phyloP scores from a whole-genome alignment of 257 asterid genomes.

The Linderniella brevidens region DNA sequence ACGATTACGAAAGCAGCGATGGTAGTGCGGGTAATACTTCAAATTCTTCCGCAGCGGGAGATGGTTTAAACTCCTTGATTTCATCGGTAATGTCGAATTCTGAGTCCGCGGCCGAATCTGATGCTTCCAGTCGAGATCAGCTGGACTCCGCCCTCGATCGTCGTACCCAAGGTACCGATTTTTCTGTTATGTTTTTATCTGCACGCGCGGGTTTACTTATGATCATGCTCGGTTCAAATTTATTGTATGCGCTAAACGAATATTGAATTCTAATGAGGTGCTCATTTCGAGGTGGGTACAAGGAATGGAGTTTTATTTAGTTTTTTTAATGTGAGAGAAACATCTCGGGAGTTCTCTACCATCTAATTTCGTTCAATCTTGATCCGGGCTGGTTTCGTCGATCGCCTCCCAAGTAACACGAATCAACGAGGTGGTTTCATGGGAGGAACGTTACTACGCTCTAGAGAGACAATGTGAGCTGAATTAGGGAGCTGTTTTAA shows the following conservation, averaged over 20 bases:
- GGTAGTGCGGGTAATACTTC: constrained; percentile 15
- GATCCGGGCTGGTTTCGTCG: too few relatives aligned
- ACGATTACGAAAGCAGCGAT: too few relatives aligned
- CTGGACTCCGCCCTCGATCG: constrained; percentile 68
- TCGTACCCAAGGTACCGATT: constrained; percentile 56
- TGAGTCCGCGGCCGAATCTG: constrained; percentile 64
- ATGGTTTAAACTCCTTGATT: constrained; percentile 43
- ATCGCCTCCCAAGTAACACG: too few relatives aligned
- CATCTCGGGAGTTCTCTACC: too few relatives aligned
- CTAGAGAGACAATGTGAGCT: too few relatives aligned
- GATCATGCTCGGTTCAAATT: background rate
- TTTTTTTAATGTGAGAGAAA: too few relatives aligned
- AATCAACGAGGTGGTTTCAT: too few relatives aligned
- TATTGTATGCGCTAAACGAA: background rate
- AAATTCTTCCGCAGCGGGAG: constrained; percentile 32
- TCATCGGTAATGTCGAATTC: constrained; percentile 48
- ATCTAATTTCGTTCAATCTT: too few relatives aligned
- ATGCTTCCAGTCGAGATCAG: constrained; percentile 62
- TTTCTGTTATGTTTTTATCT: background rate
- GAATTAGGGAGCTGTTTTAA: too few relatives aligned
- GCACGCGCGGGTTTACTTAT: background rate
- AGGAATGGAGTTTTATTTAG: too few relatives aligned
- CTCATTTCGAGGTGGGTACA: too few relatives aligned
- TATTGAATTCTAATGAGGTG: background rate
- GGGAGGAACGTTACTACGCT: too few relatives aligned